Evolutionary conservation across 345 rosid genomes (phyloP), one percentile per base, ranked within the genome.

Genomic region (Durio zibethinus): DNA sequence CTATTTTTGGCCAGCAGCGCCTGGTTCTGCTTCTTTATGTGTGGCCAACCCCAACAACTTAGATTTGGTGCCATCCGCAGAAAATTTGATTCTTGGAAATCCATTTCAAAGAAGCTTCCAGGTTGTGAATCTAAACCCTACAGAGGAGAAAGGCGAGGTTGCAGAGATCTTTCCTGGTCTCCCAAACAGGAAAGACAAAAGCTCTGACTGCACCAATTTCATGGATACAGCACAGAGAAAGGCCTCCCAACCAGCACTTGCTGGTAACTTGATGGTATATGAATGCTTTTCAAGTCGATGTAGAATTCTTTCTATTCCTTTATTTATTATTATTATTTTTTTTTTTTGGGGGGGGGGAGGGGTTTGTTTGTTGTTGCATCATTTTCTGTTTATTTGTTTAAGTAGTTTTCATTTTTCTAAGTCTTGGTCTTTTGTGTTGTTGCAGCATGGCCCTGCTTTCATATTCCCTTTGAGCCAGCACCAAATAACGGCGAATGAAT

Each of bases 371-470:
- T 57, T 52, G 57, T 64, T 72, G 57, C 71, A 5, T 21, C 67
- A 35, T 67, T 72, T 48, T 35, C 5, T 45, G 3, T 29, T 23
- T 11, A 16, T 67, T 23, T 57, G n/a, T 47, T 64, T 53, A 4
- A 20, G 31, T 20, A 48, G 6, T 1, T 56, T 65, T 74, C 33
- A 14, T 56, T 75, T 60, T 40, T 10, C 10, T 10, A 29, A 21
- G 54, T 56, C 66, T 9, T 48, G 7, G 6, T 48, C 59, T 31
- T 76, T 35, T 79, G 52, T 52, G 52, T 50, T 56, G 31, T 64
- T 61, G 79, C 80, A 88, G 90, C 86, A 80, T 85, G 88, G 83
- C 61, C 87, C 84, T 57, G 81, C 89, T 81, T 86, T 85, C 72
- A 66, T 81, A 82, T 81, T 78, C 82, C 85, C 90, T 18, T 18